Evolutionary conservation across 2,329 filamentous ascomycete species (phyloP), one percentile per base, ranked within the genome.

Genomic region (Westerdykella sp.): DNA sequence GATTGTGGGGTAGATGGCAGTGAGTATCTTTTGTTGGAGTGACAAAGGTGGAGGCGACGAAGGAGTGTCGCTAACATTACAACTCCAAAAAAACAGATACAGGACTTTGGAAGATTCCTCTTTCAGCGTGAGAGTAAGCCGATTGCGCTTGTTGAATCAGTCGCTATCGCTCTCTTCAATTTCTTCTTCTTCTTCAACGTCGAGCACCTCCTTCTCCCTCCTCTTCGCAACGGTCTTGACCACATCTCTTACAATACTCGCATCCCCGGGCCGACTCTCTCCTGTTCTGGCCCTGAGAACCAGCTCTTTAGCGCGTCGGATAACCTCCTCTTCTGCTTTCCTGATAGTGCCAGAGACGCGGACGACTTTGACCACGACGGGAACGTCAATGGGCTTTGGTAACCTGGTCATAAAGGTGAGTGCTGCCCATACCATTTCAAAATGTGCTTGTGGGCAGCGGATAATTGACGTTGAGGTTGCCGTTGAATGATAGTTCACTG

Each of bases 381-480:
- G 74, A 45, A 76, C 73, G 18, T 79, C 59, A n/a, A 68, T 78
- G 1, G 70, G 59, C 73, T 75, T 71, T 1, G 79, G 87, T 0
- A 96, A 71, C 13, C 69, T 75, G 16, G 82, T 82, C 73, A 93
- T 84, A 54, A 89, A 86, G 0, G 87, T 87, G 41, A 98, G 71
- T 1, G 89, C 87, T 0, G 89, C 83, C 93, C 93, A 98, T 4
- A 95, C 83, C 49, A 96, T 78, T 37, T 87, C 79, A 64, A 90
- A 94, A 53, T 95, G 83, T 13, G 83, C 81, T 44, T 93, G 82
- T 3, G 87, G 81, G 51, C 90, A 87, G 49, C 86, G 81, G 32
- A 98, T 74, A 47, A 98, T 98, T 42, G 91, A 88, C 1, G 91
- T 98, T 5, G 87, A 95, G 0, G 93, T 98, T n/a, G 89, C 85